Evolutionary conservation across 768 basidiomycete species (phyloP).

Genomic region (Pleurotus tuoliensis): DNA sequence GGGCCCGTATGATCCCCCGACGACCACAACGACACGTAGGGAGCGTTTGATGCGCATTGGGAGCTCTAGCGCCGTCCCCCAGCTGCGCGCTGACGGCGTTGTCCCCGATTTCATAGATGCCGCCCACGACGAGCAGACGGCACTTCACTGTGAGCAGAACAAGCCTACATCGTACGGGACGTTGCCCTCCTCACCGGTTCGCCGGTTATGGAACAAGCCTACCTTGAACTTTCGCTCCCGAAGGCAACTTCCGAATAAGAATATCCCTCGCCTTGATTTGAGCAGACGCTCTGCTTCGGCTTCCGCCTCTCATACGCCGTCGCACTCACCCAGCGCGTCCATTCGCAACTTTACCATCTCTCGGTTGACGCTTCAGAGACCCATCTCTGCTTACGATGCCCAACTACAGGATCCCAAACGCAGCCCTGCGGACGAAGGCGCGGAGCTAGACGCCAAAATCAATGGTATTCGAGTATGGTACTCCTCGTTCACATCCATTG

Average conservation of each 20-base stretch:
- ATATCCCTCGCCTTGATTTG: constrained; percentile 30
- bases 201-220: constrained; percentile 22
- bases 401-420: constrained; percentile 32
- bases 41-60: constrained; percentile 59
- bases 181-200: constrained; percentile 24
- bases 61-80: constrained; percentile 21
- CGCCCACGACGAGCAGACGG: constrained; percentile 7
- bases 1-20: constrained; percentile 44
- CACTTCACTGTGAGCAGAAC: constrained; percentile 10
- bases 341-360: constrained; percentile 35
- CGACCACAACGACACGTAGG: constrained; percentile 57
- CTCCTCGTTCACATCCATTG: constrained; percentile 84
- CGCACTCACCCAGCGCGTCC: constrained; percentile 31
- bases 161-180: constrained; percentile 53
- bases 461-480: constrained; percentile 93
- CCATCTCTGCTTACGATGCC: constrained; percentile 73
- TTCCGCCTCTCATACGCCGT: constrained; percentile 34
- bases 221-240: constrained; percentile 27
- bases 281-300: constrained; percentile 25
- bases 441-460: constrained; percentile 57
- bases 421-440: constrained; percentile 28
- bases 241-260: constrained; percentile 27
- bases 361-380: constrained; percentile 47
- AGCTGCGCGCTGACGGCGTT: constrained; percentile 6
- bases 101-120: constrained; percentile 2